phyloP scores from a whole-genome alignment of 768 basidiomycete genomes.

The Sporobolomyces pararoseus region DNA sequence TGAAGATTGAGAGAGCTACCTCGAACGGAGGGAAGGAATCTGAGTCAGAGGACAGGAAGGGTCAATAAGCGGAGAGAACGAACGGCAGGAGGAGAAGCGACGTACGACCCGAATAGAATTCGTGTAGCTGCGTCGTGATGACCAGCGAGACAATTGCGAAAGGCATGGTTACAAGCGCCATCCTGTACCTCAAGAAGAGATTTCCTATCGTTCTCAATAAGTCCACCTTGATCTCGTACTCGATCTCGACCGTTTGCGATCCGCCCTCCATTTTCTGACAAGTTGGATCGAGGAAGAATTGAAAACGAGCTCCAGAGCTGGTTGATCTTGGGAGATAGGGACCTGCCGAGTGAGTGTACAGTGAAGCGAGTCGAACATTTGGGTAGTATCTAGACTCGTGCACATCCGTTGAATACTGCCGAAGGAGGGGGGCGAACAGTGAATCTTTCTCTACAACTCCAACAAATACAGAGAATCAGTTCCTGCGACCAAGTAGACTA shows the following conservation, averaged over 20 bases:
- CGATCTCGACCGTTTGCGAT: slow-evolving; percentile 54
- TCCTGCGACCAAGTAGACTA: too few species aligned
- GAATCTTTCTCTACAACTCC: slow-evolving; percentile 39
- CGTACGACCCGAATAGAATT: slow-evolving; percentile 41
- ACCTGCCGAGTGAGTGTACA: slow-evolving; percentile 66
- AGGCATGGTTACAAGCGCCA: slow-evolving; percentile 67
- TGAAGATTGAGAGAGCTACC: slow-evolving; percentile 13
- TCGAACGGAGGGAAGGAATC: slow-evolving; percentile 38
- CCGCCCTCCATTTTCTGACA: slow-evolving; percentile 34
- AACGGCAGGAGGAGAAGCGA: background rate
- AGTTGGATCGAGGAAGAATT: slow-evolving; percentile 44
- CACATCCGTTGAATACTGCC: slow-evolving; percentile 58
- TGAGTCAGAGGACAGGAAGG: slow-evolving; percentile 1
- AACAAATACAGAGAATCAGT: background rate
- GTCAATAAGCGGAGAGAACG: background rate
- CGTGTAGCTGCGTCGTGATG: slow-evolving; percentile 46
- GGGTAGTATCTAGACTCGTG: slow-evolving; percentile 71
- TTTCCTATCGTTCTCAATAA: slow-evolving; percentile 68
- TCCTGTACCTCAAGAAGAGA: slow-evolving; percentile 69
- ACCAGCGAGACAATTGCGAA: slow-evolving; percentile 64
- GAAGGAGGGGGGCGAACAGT: slow-evolving; percentile 63
- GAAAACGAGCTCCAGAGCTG: slow-evolving; percentile 40
- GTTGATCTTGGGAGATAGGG: slow-evolving; percentile 58
- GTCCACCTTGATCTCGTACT: slow-evolving; percentile 63
- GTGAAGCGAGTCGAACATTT: slow-evolving; percentile 47